Conservation (phyloP, 768 basidiomycete genomes). For the Galerina marginata region DNA sequence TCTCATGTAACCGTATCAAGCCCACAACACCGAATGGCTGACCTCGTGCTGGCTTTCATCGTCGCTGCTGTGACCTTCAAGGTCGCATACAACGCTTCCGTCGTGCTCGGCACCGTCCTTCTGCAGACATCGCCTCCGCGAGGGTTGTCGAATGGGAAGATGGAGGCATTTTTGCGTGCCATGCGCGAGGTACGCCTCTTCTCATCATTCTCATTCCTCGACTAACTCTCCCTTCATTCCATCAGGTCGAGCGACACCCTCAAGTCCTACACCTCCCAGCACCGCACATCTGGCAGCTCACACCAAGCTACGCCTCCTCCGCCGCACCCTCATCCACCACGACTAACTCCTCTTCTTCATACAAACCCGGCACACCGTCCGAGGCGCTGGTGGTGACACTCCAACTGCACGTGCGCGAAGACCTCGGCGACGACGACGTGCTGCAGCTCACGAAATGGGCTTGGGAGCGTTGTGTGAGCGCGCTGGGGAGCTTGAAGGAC, state of each 20-base stretch:
- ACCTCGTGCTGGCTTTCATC: slow-evolving; percentile 82
- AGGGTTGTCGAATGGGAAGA: slow-evolving; percentile 63
- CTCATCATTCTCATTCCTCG: not conserved
- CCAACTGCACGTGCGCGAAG: slow-evolving; percentile 73
- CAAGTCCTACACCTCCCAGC: slow-evolving; percentile 82
- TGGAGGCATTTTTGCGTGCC: slow-evolving; percentile 81
- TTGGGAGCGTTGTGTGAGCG: slow-evolving; percentile 66
- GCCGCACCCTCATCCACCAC: slow-evolving; percentile 1
- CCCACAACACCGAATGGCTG: slow-evolving; percentile 69
- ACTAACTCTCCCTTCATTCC: not conserved
- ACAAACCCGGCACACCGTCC: not conserved
- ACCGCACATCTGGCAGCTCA: slow-evolving; percentile 90
- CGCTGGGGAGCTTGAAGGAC: slow-evolving; percentile 45
- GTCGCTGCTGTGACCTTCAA: slow-evolving; percentile 81
- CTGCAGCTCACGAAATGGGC: slow-evolving; percentile 78
- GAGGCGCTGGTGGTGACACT: slow-evolving; percentile 73
- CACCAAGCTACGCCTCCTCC: slow-evolving; percentile 43
- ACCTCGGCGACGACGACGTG: slow-evolving; percentile 73
- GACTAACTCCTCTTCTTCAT: not conserved
- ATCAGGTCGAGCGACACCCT: slow-evolving; percentile 82
- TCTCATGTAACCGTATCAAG: slow-evolving; percentile 24
- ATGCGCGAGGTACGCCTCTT: slow-evolving; percentile 73
- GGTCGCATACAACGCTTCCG: slow-evolving; percentile 84
- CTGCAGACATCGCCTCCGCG: slow-evolving; percentile 86
- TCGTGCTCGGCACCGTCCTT: slow-evolving; percentile 83